These are phyloP conservation scores for Aspergillus carlsbadensis DNA, from an alignment of 495 filamentous ascomycete genomes.

Conservation along the genomic window DNA sequence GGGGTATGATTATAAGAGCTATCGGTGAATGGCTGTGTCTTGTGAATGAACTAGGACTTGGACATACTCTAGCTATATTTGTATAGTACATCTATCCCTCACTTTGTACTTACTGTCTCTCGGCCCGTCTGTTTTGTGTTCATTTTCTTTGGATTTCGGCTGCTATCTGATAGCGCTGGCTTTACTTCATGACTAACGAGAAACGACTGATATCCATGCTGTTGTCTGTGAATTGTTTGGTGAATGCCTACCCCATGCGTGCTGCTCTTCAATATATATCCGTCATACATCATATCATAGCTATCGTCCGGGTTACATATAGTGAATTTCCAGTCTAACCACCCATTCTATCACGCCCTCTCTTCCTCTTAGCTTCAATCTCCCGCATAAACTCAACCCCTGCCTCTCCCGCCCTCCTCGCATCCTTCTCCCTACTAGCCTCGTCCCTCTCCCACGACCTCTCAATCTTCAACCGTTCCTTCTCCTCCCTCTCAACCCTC, in stretches of 20 bases:
- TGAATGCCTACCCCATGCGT: neutral
- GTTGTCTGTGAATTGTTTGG: constrained; percentile 3
- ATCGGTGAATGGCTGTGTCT: constrained; percentile 19
- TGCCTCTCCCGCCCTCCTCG: constrained; percentile 30
- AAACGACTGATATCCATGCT: constrained; percentile 11
- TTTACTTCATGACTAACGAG: constrained; percentile 10
- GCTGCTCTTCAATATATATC: neutral
- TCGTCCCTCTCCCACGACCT: constrained; percentile 43
- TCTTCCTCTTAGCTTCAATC: constrained; percentile 21
- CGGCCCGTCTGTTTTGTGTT: constrained; percentile 2
- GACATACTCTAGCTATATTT: neutral
- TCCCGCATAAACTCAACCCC: constrained; percentile 33
- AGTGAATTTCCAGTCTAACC: neutral
- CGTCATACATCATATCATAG: neutral
- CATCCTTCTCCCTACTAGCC: constrained; percentile 34
- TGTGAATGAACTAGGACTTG: neutral
- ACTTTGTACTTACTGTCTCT: constrained; percentile 3
- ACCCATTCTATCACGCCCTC: neutral
- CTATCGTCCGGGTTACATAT: neutral
- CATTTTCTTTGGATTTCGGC: constrained; percentile 1
- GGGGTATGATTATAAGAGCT: constrained; percentile 36
- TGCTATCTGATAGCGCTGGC: constrained; percentile 7
- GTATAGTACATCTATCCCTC: constrained; percentile 8
- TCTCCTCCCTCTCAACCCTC: constrained; percentile 35
- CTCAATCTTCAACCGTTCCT: constrained; percentile 33